These are phyloP conservation scores for Moniliophthora roreri DNA, from an alignment of 1,284 basidiomycete species.

Conservation along the genomic window DNA sequence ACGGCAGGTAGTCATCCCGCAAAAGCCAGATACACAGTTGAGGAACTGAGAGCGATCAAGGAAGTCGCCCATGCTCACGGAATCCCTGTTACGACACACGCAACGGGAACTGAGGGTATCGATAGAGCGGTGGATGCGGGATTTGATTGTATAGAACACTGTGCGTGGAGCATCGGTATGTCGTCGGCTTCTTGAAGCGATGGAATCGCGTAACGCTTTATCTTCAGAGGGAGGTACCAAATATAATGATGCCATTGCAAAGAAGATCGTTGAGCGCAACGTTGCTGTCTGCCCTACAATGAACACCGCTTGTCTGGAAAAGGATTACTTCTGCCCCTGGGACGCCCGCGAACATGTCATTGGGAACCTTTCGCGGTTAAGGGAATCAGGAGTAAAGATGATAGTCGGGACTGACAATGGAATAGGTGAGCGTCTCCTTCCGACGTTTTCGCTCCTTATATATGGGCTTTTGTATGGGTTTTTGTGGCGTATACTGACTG, in stretches of 20 bases:
- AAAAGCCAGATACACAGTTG: constrained; percentile 13
- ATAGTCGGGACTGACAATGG: constrained; percentile 14
- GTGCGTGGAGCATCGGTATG: constrained; percentile 13
- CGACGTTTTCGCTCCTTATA: not conserved
- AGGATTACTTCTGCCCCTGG: constrained; percentile 14
- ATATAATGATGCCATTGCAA: constrained; percentile 8
- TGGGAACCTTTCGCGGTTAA: constrained; percentile 8
- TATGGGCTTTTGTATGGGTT: not conserved
- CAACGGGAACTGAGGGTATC: constrained; percentile 14
- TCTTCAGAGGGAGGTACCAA: constrained; percentile 11
- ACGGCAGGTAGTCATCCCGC: constrained; percentile 14
- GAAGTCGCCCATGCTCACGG: constrained; percentile 13
- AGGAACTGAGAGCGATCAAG: constrained; percentile 13
- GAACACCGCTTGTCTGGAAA: constrained; percentile 14
- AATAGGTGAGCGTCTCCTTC: constrained; percentile 6
- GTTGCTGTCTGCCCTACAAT: constrained; percentile 14
- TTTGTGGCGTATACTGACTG: not conserved
- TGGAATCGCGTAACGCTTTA: not conserved
- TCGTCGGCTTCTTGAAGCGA: not conserved
- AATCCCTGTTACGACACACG: constrained; percentile 14
- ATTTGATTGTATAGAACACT: constrained; percentile 16
- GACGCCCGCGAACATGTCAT: constrained; percentile 11
- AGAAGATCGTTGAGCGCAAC: constrained; percentile 10
- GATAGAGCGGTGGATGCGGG: constrained; percentile 14
- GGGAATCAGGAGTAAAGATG: constrained; percentile 9